Base-by-base conservation (phyloP, 768 basidiomycete genomes). In the Sporobolomyces phaffii region DNA sequence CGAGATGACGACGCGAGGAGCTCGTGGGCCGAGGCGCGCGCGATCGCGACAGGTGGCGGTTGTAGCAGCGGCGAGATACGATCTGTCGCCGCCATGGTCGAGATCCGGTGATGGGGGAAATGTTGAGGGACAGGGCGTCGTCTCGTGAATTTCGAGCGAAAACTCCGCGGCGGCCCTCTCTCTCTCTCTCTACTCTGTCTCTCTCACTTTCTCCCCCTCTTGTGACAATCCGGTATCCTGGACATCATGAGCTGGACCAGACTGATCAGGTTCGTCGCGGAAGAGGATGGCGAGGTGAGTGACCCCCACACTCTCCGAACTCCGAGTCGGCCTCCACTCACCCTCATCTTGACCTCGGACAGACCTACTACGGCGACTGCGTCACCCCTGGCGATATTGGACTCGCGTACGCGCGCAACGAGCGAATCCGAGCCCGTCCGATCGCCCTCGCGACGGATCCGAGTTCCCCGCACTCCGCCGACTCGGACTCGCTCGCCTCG, bases 241-340 rank as follows among this genome's bases (percentile, higher is more conserved):
- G 20, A 15, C 29, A 7, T 24, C 18, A 58, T 58, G 56, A 45
- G 29, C 13, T 65, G 64, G 59, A 43, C 36, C 0, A 59, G 60
- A 29, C 3, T 45, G n/a, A 65, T 72, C 47, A 63, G 70, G 29
- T 72, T 72, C 48, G 40, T 68, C 15, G 70, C 70, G 10, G 11
- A 29, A 4, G 70, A 72, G 33, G 70, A 72, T 41, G 63, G 50
- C 24, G 18, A 64, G 50, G 70, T 68, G 17, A 47, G 62, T 28
- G 20, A 9, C n/a, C 26, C 10, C 18, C 17, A n/a, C n/a, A n/a
- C n/a, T 33, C 38, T 36, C 36, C 33, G 34, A 5, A 36, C 48
- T 29, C 20, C 31, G 2, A 17, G 36, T 33, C n/a, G 15, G 18
- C 44, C 24, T 9, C 38, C 47, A 31, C 2, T 31, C 44, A 36